Conservation (phyloP, 345 rosid species). For the Acer negundo region DNA sequence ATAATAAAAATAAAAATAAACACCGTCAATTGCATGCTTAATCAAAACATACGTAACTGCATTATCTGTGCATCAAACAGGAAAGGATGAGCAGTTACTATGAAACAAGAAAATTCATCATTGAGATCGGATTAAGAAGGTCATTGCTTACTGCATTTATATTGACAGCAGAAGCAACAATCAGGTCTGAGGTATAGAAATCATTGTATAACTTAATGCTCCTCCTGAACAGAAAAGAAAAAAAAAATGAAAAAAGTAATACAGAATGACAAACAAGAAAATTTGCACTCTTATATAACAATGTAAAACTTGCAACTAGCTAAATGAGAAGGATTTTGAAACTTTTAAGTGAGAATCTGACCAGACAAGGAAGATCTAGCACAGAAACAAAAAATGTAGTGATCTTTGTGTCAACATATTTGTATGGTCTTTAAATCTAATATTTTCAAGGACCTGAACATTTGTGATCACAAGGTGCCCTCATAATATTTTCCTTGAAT, state of each 20-base stretch:
- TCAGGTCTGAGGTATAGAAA: slow-evolving; percentile 85
- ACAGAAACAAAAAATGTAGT: neutral
- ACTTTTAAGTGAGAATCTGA: neutral
- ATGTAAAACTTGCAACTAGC: neutral
- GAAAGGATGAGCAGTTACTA: slow-evolving; percentile 5
- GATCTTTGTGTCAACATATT: slow-evolving; percentile 5
- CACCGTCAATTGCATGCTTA: slow-evolving; percentile 15
- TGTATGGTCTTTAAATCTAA: neutral
- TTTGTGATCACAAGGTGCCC: neutral
- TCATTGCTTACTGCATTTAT: slow-evolving; percentile 56
- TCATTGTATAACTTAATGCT: slow-evolving; percentile 80
- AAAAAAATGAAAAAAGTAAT: slow-evolving; percentile 1
- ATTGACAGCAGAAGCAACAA: slow-evolving; percentile 85
- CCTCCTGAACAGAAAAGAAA: slow-evolving; percentile 47
- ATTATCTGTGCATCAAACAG: slow-evolving; percentile 2
- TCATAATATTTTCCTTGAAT: neutral
- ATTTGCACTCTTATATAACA: neutral
- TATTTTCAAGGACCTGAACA: neutral
- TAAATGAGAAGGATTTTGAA: neutral
- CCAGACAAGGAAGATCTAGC: neutral
- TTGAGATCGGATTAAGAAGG: slow-evolving; percentile 2
- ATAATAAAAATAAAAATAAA: neutral
- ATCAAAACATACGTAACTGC: neutral
- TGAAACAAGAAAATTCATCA: neutral
- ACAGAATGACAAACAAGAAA: slow-evolving; percentile 6